Evolutionary conservation across 192 early-diverging fungal genomes (phyloP).

Genomic region (Podochytrium sp.): DNA sequence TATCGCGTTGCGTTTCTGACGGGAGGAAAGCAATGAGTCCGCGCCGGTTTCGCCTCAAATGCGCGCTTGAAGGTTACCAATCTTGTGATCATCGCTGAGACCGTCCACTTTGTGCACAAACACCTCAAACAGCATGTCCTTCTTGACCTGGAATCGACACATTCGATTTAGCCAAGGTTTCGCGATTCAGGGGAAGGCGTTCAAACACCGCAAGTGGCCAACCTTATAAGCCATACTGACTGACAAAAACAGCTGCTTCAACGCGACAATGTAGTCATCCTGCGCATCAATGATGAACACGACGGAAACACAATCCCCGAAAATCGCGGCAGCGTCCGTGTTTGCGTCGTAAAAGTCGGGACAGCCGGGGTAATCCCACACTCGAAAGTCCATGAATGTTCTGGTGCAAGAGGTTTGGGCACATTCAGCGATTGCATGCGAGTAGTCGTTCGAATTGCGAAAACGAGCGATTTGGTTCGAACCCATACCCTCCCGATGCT

Average conservation of each 20-base stretch:
- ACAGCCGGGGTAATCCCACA: conserved; percentile 93
- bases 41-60: too few relatives aligned
- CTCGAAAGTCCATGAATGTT: conserved; percentile 82
- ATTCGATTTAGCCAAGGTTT: not conserved
- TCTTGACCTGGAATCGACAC: conserved; percentile 72
- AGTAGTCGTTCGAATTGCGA: not conserved
- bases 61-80: conserved; percentile 66
- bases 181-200: not conserved
- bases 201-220: not conserved
- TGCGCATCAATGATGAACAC: conserved; percentile 97
- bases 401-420: too few relatives aligned
- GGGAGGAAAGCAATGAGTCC: not conserved
- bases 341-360: conserved; percentile 77
- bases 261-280: conserved; percentile 84
- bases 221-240: conserved; percentile 71
- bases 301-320: conserved; percentile 62
- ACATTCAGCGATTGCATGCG: not conserved
- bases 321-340: conserved; percentile 33
- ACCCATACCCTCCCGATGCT: too few relatives aligned
- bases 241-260: conserved; percentile 73
- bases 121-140: conserved; percentile 86
- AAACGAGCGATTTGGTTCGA: not conserved
- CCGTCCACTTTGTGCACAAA: conserved; percentile 98
- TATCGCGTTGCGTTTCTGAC: conserved; percentile 89
- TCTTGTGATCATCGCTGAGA: conserved; percentile 92